Percentiles rank a stretch among this genome's conserved stretches.
phyloP scores from a whole-genome alignment of 1,284 basidiomycete species.

The Ganoderma resinaceum region DNA sequence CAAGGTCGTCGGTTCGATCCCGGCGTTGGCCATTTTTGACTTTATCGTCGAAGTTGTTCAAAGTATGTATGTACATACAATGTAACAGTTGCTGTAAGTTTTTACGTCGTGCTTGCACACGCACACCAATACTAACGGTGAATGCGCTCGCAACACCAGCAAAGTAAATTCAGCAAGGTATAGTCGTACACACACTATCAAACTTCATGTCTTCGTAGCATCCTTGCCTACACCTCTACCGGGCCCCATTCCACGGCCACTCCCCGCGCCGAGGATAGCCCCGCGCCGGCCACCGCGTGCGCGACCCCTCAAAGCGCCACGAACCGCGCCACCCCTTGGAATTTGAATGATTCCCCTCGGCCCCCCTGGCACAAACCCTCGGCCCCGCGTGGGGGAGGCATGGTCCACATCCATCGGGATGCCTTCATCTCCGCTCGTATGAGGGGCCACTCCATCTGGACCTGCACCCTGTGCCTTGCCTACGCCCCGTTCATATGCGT shows the following conservation, averaged over 20 bases:
- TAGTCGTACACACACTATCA: not conserved
- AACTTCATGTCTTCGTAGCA: not conserved
- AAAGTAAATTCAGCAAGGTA: not conserved
- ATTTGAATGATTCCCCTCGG: not conserved
- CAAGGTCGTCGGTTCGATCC: constrained; percentile 17
- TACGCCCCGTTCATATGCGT: constrained; percentile 8
- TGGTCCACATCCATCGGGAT: constrained; percentile 4
- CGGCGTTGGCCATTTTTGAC: constrained; percentile 15
- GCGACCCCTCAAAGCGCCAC: not conserved
- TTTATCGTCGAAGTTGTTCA: no score
- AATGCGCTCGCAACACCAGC: not conserved
- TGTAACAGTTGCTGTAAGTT: no score
- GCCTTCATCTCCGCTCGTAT: not conserved
- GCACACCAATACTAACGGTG: no score
- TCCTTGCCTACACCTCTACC: constrained; percentile 6
- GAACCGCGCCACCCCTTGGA: not conserved
- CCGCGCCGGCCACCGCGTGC: not conserved
- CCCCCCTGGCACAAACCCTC: not conserved
- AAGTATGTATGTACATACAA: no score
- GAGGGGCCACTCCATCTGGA: no score
- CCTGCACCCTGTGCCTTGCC: not conserved
- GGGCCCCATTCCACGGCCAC: constrained; percentile 8
- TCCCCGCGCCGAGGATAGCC: not conserved
- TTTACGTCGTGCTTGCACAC: not conserved
- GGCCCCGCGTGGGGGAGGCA: not conserved